Percentiles rank a stretch among this genome's conserved stretches.
Evolutionary conservation across 2,329 filamentous ascomycete species (phyloP).

Genomic region (Botrytis sinoallii): DNA sequence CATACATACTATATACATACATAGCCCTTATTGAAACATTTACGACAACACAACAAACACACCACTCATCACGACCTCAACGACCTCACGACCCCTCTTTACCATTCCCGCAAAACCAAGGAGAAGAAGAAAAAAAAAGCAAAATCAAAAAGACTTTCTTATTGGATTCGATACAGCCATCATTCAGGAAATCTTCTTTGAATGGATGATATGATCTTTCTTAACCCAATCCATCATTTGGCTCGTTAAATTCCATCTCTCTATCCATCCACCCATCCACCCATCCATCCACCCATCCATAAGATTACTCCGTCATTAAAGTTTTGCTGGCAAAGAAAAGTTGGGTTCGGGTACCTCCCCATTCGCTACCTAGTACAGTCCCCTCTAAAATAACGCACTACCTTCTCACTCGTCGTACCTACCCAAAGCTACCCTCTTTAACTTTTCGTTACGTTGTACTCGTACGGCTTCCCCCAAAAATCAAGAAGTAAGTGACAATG

Average conservation of each 20-base stretch:
- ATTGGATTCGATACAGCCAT: background rate
- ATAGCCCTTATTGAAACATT: background rate
- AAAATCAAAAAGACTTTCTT: background rate
- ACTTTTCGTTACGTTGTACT: slow-evolving; percentile 18
- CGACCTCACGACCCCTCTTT: background rate
- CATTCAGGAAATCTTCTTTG: background rate
- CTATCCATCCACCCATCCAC: background rate
- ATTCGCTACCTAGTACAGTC: slow-evolving; percentile 3
- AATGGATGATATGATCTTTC: background rate
- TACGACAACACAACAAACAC: slow-evolving; percentile 11
- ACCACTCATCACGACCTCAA: background rate
- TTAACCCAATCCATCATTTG: background rate
- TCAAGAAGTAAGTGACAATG: slow-evolving; percentile 18
- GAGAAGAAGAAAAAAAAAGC: background rate
- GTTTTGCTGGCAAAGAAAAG: slow-evolving; percentile 10
- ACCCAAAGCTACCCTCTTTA: slow-evolving; percentile 13
- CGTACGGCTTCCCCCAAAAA: background rate
- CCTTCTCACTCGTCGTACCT: slow-evolving; percentile 15
- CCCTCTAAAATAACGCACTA: slow-evolving; percentile 4
- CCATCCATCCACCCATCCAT: background rate
- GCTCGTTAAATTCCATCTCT: background rate
- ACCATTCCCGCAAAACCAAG: background rate
- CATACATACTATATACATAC: background rate
- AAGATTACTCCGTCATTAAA: slow-evolving; percentile 1
- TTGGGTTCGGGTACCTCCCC: slow-evolving; percentile 10